Evolutionary conservation across 2,329 filamentous ascomycete genomes (phyloP), one percentile per base, ranked within the genome.

Genomic region (Venturia pyrina): DNA sequence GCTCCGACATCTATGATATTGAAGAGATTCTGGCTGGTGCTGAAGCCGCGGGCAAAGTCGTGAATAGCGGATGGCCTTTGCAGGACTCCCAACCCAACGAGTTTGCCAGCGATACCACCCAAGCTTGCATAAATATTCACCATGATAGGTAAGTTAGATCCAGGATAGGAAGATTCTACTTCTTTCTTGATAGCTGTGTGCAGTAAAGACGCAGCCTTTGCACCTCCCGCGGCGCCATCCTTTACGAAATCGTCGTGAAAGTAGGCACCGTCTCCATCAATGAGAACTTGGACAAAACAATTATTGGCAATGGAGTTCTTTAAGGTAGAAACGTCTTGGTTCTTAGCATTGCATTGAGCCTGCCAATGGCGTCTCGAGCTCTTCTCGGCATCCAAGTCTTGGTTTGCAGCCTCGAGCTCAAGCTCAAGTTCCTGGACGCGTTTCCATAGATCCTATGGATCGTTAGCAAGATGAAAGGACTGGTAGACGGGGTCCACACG

Each of bases 231-330:
- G 64, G 69, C 72, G 59, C 76, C 78, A 67, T 74, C 72, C 34
- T 73, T 71, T 44, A 80, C 76, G 19, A 81, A 70, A 34, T 74
- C 72, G 68, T 81, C 78, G 64, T 80, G 74, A 69, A 82, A 81
- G 64, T 79, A 74, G 68, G 78, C 78, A 32, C 79, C 79, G 71
- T 82, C 80, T n/a, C 80, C 80, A 71, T 82, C 80, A 60, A 82
- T 78, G 60, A 81, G 70, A 48, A 75, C 78, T 70, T 81, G 70
- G 15, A 78, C 77, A 67, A 81, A 81, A 21, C 78, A 76, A 67
- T 74, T 78, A 10, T 69, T 67, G 48, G 76, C 73, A 66, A 74
- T 56, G 60, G 73, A 69, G 44, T 69, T 72, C 62, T 72, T 68
- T 41, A 69, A 68, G 3, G 72, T 69, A 32, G 34, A 48, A 34